Percentiles rank a stretch among this genome's conserved stretches.
Conservation (phyloP, 2,329 filamentous ascomycete genomes). For the Alternaria novae-zelandiae region DNA sequence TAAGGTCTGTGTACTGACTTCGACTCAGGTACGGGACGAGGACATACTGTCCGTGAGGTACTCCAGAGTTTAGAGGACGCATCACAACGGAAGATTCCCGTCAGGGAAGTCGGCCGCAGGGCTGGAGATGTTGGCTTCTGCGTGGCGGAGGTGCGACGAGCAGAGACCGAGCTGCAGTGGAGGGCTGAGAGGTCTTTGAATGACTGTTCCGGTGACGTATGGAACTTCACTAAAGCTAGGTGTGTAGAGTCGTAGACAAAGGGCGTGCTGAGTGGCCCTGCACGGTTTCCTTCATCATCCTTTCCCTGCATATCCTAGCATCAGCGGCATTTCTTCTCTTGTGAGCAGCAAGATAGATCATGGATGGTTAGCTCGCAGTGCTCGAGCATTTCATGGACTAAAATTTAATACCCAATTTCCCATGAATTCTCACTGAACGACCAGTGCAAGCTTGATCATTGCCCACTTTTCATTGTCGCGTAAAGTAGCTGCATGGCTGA, state of each 20-base stretch:
- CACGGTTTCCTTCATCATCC: background rate
- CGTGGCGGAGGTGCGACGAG: constrained; percentile 48
- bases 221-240: constrained; percentile 47
- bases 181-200: constrained; percentile 44
- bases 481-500: background rate
- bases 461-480: background rate
- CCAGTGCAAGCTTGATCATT: background rate
- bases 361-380: too few relatives aligned
- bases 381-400: too few relatives aligned
- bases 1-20: constrained; percentile 15
- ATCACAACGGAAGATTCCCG: constrained; percentile 44
- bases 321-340: background rate
- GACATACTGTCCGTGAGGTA: constrained; percentile 53
- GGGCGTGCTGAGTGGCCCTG: background rate
- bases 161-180: constrained; percentile 50
- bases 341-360: background rate
- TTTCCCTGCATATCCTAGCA: background rate
- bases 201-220: constrained; percentile 48
- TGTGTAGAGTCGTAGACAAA: constrained; percentile 15
- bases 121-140: constrained; percentile 53
- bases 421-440: background rate
- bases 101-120: constrained; percentile 46
- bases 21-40: constrained; percentile 47
- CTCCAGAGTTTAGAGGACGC: constrained; percentile 48
- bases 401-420: background rate